Evolutionary conservation across 78 protist genomes (phyloP), one percentile per base, ranked within the genome.

Genomic region (Trichosphaerium sp.): DNA sequence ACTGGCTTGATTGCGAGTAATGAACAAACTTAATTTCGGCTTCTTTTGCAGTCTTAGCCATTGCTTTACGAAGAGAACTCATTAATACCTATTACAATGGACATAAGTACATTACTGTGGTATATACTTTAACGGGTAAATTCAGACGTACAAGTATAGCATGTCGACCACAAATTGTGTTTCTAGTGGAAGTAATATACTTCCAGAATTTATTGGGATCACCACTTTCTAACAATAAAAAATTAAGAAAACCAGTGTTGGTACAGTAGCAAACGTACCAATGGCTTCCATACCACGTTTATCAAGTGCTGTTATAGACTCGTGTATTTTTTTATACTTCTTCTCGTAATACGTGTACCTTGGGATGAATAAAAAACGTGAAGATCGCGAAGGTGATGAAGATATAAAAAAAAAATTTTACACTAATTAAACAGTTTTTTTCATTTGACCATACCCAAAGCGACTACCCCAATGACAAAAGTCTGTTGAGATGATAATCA

Each of bases 391-490:
- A n/a, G n/a, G n/a, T n/a, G n/a, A n/a, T n/a, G n/a, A n/a, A n/a
- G n/a, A n/a, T n/a, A n/a, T n/a, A n/a, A n/a, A n/a, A n/a, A n/a
- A n/a, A n/a, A n/a, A n/a, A n/a, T n/a, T n/a, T n/a, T n/a, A n/a
- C n/a, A n/a, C n/a, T n/a, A n/a, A n/a, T n/a, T n/a, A n/a, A n/a
- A n/a, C n/a, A n/a, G n/a, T n/a, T n/a, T n/a, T n/a, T n/a, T n/a
- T n/a, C n/a, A n/a, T n/a, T n/a, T n/a, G n/a, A n/a, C n/a, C n/a
- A n/a, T n/a, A n/a, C n/a, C n/a, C n/a, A 40, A 66, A 66, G 29
- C 71, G 7, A n/a, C 47, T 15, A 23, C 71, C 71, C 71, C 71
- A 66, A 57, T 66, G 71, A 57, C 71, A 66, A 48, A 66, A 66
- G 11, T 66, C 71, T 57, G 70, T 66, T 18, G 62, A 52, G 10